phyloP scores from a whole-genome alignment of 2,329 filamentous ascomycete species.

The Sphaerulina vaccinii region DNA sequence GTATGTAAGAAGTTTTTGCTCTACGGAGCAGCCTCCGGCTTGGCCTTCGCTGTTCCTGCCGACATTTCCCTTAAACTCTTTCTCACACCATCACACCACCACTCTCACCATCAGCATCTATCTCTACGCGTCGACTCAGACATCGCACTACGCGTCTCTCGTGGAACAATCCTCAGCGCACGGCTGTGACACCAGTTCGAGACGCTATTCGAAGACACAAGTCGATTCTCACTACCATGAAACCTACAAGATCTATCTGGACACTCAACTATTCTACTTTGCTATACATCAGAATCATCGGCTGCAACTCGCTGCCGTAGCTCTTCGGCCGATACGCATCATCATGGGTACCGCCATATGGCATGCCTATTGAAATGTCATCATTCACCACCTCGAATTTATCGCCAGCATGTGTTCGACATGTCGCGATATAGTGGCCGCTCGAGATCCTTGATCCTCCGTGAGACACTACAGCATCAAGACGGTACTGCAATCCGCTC shows the following conservation, averaged over 20 bases:
- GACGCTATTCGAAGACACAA: too few relatives aligned
- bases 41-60: neutral
- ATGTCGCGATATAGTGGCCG: constrained; percentile 15
- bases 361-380: neutral
- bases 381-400: constrained; percentile 10
- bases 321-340: neutral
- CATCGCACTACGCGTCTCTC: too few relatives aligned
- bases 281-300: neutral
- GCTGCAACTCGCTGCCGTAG: neutral
- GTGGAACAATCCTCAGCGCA: too few relatives aligned
- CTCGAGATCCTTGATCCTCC: neutral
- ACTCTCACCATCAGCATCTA: constrained; percentile 1
- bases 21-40: constrained; percentile 1
- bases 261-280: neutral
- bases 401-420: neutral
- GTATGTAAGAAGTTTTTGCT: neutral
- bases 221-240: neutral
- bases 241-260: too few relatives aligned
- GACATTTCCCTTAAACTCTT: too few relatives aligned
- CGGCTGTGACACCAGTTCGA: too few relatives aligned
- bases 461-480: constrained; percentile 19
- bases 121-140: too few relatives aligned
- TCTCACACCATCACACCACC: constrained; percentile 3
- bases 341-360: neutral
- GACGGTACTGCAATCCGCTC: constrained; percentile 11